phyloP scores from a whole-genome alignment of 1,284 basidiomycete genomes.

The Tylopilus sp. region DNA sequence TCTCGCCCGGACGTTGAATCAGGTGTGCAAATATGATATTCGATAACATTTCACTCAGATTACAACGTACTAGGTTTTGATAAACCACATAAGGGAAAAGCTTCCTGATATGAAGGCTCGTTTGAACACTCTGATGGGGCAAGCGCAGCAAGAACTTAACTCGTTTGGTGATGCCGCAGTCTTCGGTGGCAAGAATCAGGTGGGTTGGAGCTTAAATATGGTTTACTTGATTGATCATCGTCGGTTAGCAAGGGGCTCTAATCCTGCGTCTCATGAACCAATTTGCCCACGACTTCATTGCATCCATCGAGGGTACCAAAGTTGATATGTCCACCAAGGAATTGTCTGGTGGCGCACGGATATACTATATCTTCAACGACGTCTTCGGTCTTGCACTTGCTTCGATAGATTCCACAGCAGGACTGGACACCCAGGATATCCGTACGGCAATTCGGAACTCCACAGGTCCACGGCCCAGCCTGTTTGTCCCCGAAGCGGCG shows the following conservation, averaged over 20 bases:
- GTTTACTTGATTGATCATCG: constrained; percentile 8
- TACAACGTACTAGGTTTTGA: constrained; percentile 63
- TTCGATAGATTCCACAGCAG: constrained; percentile 88
- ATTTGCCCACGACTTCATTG: constrained; percentile 96
- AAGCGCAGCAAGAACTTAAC: constrained; percentile 97
- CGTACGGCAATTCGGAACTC: constrained; percentile 98
- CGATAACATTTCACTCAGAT: background rate
- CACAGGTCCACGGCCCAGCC: constrained; percentile 91
- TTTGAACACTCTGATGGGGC: constrained; percentile 97
- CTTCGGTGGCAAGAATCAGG: constrained; percentile 89
- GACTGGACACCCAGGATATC: constrained; percentile 93
- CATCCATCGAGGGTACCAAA: constrained; percentile 98
- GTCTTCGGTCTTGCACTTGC: constrained; percentile 92
- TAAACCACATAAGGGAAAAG: constrained; percentile 98
- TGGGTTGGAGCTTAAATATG: constrained; percentile 30
- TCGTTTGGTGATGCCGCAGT: constrained; percentile 94
- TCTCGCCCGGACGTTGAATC: constrained; percentile 91
- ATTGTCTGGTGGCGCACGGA: constrained; percentile 94
- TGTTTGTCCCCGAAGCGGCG: constrained; percentile 97
- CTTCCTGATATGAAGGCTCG: constrained; percentile 99
- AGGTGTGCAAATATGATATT: constrained; percentile 48
- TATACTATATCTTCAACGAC: constrained; percentile 99
- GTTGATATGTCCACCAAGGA: constrained; percentile 98
- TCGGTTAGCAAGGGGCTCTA: constrained; percentile 69
- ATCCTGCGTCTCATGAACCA: constrained; percentile 98